Evolutionary conservation across 768 basidiomycete species (phyloP), one percentile per base, ranked within the genome.

Genomic region (Mycena crocata): DNA sequence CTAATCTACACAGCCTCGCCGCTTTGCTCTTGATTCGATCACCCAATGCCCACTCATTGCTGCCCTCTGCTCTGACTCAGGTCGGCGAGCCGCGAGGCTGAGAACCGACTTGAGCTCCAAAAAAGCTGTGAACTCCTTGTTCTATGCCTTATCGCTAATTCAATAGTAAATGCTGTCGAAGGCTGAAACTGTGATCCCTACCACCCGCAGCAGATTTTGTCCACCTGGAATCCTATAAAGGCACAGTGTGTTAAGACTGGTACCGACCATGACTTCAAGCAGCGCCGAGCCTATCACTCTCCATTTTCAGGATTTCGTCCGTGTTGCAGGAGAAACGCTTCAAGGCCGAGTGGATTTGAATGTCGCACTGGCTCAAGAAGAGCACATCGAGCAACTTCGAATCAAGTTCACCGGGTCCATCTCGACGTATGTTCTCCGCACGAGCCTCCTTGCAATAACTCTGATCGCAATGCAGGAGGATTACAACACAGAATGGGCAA

Each of bases 321-420:
- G 64, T 13, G 32, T 66, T 30, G 64, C 64, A 24, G 64, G 64
- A 2, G 64, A 66, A 31, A 66, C 57, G 2, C 21, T 66, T 17
- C 3, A 19, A 5, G 64, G 64, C 19, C 3, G 13, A 5, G 57
- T 66, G 30, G 57, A 59, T 46, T 35, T 66, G 28, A 44, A 66
- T 35, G 48, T 57, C 4, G 48, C 30, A 24, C 39, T 50, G 21
- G 64, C 57, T 30, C 54, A 66, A 35, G 57, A 58, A 19, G 64
- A 66, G 1, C 34, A 66, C 26, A 15, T 66, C 17, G 57, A 66
- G 28, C 34, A 39, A 31, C 39, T 66, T 7, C 26, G 57, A 23
- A 39, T 66, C 49, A 66, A 66, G 50, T 32, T 66, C 14, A 31
- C 39, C 24, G 64, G 64, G 12, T 15, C 51, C n/a, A 44, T 59